These are phyloP conservation scores for Taiozyma sp. DNA, from an alignment of 1,139 yeast genomes.

Conservation along the genomic window DNA sequence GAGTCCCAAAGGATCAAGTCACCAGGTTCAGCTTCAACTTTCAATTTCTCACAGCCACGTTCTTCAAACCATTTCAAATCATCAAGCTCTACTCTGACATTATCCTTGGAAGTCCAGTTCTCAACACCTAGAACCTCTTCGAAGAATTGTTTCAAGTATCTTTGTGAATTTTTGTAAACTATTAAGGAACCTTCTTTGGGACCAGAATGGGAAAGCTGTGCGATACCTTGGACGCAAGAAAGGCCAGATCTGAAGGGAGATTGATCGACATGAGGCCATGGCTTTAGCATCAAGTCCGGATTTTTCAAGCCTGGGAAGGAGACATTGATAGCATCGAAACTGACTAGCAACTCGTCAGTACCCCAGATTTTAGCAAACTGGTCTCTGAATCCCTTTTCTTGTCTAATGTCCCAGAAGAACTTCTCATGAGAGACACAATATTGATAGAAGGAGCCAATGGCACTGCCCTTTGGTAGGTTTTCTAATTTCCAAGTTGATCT, in stretches of 20 bases:
- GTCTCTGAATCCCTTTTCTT: conserved; percentile 20
- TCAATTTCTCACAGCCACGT: conserved; percentile 19
- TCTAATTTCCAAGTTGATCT: conserved; percentile 23
- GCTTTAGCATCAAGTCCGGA: neutral
- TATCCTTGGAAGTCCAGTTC: conserved; percentile 18
- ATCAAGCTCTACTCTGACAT: conserved; percentile 13
- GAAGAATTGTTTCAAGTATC: conserved; percentile 18
- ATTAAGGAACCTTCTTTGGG: conserved; percentile 19
- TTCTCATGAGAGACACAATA: conserved; percentile 23
- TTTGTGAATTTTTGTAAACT: conserved; percentile 15
- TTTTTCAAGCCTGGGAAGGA: conserved; percentile 19
- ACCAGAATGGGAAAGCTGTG: conserved; percentile 13
- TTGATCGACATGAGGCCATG: conserved; percentile 28
- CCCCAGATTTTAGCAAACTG: conserved; percentile 24
- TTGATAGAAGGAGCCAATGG: conserved; percentile 12
- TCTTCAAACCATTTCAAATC: conserved; percentile 21
- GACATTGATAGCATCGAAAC: conserved; percentile 25
- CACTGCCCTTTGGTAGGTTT: conserved; percentile 21
- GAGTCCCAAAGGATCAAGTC: conserved; percentile 29
- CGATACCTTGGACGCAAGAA: conserved; percentile 19
- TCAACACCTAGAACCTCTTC: conserved; percentile 11
- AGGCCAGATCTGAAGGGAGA: conserved; percentile 19
- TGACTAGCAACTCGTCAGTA: conserved; percentile 23
- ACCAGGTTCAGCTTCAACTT: conserved; percentile 24
- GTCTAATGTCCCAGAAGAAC: conserved; percentile 26